Evolutionary conservation across 192 early-diverging fungal genomes (phyloP).

Genomic region (Mortierella antarctica): DNA sequence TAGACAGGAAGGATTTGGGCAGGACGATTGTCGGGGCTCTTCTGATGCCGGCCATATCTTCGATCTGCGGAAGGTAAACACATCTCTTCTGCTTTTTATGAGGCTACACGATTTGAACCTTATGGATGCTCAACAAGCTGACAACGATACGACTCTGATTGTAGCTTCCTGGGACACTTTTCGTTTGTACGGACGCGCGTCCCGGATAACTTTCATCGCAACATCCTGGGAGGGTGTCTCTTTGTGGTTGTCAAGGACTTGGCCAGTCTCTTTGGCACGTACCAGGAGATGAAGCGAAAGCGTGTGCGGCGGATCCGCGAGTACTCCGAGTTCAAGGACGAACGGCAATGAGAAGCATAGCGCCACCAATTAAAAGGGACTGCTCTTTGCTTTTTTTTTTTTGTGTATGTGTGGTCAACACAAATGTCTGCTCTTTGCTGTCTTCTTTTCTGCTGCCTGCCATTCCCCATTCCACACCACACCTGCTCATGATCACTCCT

Average conservation of each 20-base stretch:
- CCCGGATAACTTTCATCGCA: constrained; percentile 64
- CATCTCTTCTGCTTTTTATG: background rate
- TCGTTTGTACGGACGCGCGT: constrained; percentile 59
- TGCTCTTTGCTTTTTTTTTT: constrained; percentile 19
- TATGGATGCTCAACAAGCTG: constrained; percentile 1
- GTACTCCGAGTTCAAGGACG: constrained; percentile 48
- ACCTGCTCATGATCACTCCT: constrained; percentile 89
- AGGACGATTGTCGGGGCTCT: constrained; percentile 73
- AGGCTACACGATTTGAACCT: background rate
- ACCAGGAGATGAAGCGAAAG: constrained; percentile 56
- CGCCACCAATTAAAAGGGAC: background rate
- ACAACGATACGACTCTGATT: background rate
- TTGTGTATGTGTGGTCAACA: background rate
- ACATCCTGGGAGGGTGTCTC: constrained; percentile 63
- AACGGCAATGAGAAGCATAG: constrained; percentile 11
- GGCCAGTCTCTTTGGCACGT: constrained; percentile 66
- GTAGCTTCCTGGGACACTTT: constrained; percentile 57
- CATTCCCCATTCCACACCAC: background rate
- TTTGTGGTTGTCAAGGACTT: constrained; percentile 72
- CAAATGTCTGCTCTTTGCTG: background rate
- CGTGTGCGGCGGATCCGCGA: constrained; percentile 50
- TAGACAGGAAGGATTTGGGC: constrained; percentile 64
- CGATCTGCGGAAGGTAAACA: constrained; percentile 66
- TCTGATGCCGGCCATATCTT: constrained; percentile 74
- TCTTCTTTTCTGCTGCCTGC: background rate